Evolutionary conservation across 2,329 filamentous ascomycete genomes (phyloP).

Genomic region (Fusarium siculi): DNA sequence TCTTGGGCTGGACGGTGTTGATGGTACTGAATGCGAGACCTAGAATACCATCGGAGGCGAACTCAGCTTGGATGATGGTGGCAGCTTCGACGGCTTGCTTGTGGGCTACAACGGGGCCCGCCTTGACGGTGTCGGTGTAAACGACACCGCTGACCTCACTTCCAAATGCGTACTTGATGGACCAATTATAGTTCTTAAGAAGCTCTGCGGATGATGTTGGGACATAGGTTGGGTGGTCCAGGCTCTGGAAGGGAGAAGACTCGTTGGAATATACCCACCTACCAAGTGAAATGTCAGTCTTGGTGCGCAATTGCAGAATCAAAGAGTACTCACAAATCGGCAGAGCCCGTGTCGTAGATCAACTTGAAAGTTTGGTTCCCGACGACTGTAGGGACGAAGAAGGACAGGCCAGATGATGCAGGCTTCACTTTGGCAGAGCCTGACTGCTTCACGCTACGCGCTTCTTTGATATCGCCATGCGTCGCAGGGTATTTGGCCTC

Average conservation of each 20-base stretch:
- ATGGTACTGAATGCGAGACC: background rate
- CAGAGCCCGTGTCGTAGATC: background rate
- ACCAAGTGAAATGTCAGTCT: accelerated
- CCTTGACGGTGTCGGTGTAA: background rate
- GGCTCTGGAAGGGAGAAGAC: background rate
- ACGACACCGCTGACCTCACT: background rate
- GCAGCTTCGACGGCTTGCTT: background rate
- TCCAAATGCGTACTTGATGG: background rate
- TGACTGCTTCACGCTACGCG: background rate
- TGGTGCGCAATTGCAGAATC: no score
- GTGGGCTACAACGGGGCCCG: background rate
- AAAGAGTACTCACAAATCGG: background rate
- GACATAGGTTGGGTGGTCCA: background rate
- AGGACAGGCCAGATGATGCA: background rate
- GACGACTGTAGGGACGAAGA: background rate
- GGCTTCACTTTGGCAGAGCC: background rate
- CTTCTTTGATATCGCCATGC: accelerated
- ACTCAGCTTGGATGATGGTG: background rate
- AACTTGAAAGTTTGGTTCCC: background rate
- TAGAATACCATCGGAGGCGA: background rate
- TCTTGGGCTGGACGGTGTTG: background rate
- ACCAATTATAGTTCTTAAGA: background rate
- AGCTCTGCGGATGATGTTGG: background rate
- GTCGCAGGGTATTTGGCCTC: background rate
- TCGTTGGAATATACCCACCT: background rate